Conservation (phyloP, 768 basidiomycete genomes). For the Hericium alpestre region DNA sequence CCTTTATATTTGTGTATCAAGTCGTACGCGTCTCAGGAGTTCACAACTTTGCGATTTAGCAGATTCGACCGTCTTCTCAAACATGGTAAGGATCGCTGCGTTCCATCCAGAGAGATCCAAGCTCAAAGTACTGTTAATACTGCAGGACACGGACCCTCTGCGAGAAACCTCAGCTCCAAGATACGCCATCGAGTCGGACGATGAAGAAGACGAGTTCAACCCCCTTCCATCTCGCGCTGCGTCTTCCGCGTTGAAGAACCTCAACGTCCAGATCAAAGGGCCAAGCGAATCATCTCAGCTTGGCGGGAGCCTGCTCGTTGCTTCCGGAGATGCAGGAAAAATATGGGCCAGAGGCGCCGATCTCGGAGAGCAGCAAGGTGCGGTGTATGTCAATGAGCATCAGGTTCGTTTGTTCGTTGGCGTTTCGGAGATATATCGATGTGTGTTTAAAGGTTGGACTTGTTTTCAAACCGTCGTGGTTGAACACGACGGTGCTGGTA, state of each 20-base stretch:
- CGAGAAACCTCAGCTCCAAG: slow-evolving; percentile 17
- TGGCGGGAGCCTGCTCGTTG: slow-evolving; percentile 8
- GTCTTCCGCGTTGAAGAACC: neutral
- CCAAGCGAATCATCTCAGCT: neutral
- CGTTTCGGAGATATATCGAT: neutral
- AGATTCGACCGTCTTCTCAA: too few species aligned
- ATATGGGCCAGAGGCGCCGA: slow-evolving; percentile 13
- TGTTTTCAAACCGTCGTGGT: slow-evolving; percentile 13
- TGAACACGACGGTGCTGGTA: slow-evolving; percentile 11
- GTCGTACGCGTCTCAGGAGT: too few species aligned
- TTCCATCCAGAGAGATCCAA: too few species aligned
- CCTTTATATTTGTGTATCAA: too few species aligned
- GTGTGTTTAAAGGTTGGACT: slow-evolving; percentile 9
- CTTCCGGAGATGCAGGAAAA: slow-evolving; percentile 12
- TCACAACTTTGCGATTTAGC: too few species aligned
- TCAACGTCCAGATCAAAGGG: neutral
- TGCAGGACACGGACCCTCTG: slow-evolving; percentile 12
- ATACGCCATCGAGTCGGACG: slow-evolving; percentile 18
- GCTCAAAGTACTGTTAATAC: neutral
- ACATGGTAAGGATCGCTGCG: too few species aligned
- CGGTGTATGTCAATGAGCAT: slow-evolving; percentile 3
- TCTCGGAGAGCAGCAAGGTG: slow-evolving; percentile 13
- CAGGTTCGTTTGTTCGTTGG: slow-evolving; percentile 1
- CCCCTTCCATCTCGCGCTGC: slow-evolving; percentile 6
- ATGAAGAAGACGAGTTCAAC: slow-evolving; percentile 18